Base-by-base conservation (phyloP, 306 rosid genomes). In the Sphenostylis stenocarpa region DNA sequence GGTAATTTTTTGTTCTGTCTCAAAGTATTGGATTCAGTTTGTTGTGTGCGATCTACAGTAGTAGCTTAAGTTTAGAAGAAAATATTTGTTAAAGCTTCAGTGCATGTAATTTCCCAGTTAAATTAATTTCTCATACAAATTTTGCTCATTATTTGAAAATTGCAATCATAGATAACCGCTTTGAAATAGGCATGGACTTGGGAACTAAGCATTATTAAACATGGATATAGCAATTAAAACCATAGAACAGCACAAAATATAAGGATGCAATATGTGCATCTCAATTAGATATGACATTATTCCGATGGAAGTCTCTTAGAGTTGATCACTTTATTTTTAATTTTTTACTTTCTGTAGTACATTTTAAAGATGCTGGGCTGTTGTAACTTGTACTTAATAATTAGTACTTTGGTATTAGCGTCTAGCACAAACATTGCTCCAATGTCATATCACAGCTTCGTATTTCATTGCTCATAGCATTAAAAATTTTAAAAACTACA, bases 1-100 rank as follows among this genome's bases (percentile, higher is more conserved):
- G 90, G 94, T 87, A 82, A 23, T 21, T 64, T 15, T 49, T 29
- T 83, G 16, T 60, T 62, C 56, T 52, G 52, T 47, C 51, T 68
- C 60, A 26, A 24, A 51, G 24, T 6, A 16, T 67, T 44, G 70
- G 53, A 57, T 13, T 28, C 53, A 57, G 29, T 73, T 44, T 23
- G 19, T 3, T 47, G 33, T 5, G 60, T n/a, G 21, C 44, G 31
- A 29, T 65, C 29, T 72, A 20, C 36, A 15, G 4, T 52, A 23
- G 33, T 43, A 64, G 53, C 66, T 75, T 48, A 31, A 51, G 56
- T 67, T 80, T 29, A 19, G 12, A 71, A 60, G 62, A 57, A 73
- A 67, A 26, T 8, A 70, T 21, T 45, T 58, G 9, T 64, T 48
- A 14, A 64, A 76, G 15, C 23, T n/a, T 36, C 41, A 9, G 28